A percentile compares a stretch with the other conserved stretches of the same genome.
Evolutionary conservation across 257 asterid genomes (phyloP).

Genomic region (Nicotiana undulata): DNA sequence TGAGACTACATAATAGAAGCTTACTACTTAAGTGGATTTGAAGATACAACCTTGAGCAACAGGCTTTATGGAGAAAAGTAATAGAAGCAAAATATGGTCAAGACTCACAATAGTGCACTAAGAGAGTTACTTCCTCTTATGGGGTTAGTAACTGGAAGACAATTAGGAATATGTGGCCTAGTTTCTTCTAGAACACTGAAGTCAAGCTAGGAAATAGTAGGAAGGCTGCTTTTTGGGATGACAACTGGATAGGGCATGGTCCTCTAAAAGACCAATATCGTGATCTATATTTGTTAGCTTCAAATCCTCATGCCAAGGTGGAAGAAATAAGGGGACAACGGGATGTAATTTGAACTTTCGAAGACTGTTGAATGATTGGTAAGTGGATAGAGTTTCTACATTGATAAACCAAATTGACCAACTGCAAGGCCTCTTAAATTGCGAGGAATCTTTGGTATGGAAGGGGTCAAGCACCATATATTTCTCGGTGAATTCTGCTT

Average conservation of each 20-base stretch:
- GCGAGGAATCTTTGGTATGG: neutral
- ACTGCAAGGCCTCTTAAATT: neutral
- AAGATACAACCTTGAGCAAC: neutral
- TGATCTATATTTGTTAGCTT: too few relatives aligned
- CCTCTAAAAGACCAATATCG: neutral
- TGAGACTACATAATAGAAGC: neutral
- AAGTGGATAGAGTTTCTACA: too few relatives aligned
- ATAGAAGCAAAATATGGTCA: neutral
- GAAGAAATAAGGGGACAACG: too few relatives aligned
- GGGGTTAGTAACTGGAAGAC: neutral
- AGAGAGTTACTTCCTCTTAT: neutral
- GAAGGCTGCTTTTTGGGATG: neutral
- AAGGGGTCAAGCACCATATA: neutral
- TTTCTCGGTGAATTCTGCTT: neutral
- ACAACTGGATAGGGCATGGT: neutral
- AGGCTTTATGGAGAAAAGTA: neutral
- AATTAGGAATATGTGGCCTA: neutral
- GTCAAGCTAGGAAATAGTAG: neutral
- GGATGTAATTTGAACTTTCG: too few relatives aligned
- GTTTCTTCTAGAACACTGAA: neutral
- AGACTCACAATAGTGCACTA: neutral
- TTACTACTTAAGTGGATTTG: too few relatives aligned
- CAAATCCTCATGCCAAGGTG: too few relatives aligned
- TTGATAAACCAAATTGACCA: too few relatives aligned
- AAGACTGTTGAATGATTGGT: too few relatives aligned